Base-by-base conservation (phyloP, 2,329 filamentous ascomycete species). In the Trichoderma semiorbis region DNA sequence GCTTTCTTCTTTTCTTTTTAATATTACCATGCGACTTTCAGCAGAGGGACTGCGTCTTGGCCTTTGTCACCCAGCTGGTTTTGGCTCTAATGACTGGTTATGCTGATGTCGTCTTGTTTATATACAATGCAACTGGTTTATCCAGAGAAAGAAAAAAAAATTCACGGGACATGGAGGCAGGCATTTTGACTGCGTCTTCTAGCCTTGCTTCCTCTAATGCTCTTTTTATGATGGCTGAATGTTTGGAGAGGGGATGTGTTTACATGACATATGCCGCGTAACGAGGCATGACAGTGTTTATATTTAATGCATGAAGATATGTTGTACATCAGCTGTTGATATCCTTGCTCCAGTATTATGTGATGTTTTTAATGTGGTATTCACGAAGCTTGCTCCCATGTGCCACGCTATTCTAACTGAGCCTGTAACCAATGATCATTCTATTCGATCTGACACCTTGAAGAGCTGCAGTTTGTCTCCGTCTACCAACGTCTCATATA, bases 221-320 rank as follows among this genome's bases (percentile, higher is more conserved):
- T 47, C 55, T 62, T 69, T 53, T 28, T 62, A 69, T 69, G 66
- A 69, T 61, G 28, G 26, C 24, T 62, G 21, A 26, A 61, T 36
- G 66, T 61, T 69, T 62, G 36, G 55, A 34, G 65, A 50, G 39
- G 28, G 66, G 66, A 50, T 36, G 57, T 60, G n/a, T 50, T 32
- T 50, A 36, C 57, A 69, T 69, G 57, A 69, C 36, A 61, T 61
- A 7, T 69, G 66, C 66, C 55, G 30, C 66, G 36, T 69, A 36
- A 69, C n/a, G 57, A 61, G 55, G 66, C 66, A 69, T 69, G 53
- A 50, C 39, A 12, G 32, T 61, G 26, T 26, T 50, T 69, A 69
- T 61, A 53, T 32, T 66, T 53, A 69, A 69, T 69, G 28, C 55
- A 69, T 36, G 39, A 69, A 28, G 66, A 69, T 61, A 69, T 62